These are phyloP conservation scores for Ustulina deusta DNA, from an alignment of 2,329 filamentous ascomycete species.

Conservation along the genomic window DNA sequence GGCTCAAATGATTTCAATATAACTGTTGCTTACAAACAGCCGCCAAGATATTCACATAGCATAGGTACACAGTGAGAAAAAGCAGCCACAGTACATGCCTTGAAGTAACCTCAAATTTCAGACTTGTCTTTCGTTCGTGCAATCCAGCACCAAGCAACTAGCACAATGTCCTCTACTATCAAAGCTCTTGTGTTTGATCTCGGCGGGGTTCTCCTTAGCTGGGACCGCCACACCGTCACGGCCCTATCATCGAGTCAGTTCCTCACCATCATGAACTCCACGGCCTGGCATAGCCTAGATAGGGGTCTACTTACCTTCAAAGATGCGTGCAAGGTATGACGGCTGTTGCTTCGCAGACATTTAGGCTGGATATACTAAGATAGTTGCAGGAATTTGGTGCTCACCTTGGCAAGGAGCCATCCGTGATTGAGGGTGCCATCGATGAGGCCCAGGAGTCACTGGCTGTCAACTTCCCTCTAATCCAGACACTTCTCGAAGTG, in stretches of 20 bases:
- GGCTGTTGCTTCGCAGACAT: not conserved
- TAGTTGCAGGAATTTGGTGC: conserved; percentile 3
- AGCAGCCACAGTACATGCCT: too few relatives aligned
- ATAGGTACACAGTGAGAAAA: too few relatives aligned
- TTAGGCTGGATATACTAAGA: not conserved
- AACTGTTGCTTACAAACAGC: too few relatives aligned
- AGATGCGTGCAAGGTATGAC: conserved; percentile 24
- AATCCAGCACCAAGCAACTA: too few relatives aligned
- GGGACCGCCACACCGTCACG: conserved; percentile 33
- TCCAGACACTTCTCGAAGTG: conserved; percentile 33
- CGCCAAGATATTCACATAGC: too few relatives aligned
- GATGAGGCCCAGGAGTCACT: conserved; percentile 18
- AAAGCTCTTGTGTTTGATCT: conserved; percentile 42
- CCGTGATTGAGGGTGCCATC: not conserved
- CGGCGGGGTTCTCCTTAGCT: conserved; percentile 40
- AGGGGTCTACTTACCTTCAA: conserved; percentile 34
- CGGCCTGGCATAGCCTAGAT: conserved; percentile 38
- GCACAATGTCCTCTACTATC: conserved; percentile 31
- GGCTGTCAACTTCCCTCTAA: conserved; percentile 16
- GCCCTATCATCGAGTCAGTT: conserved; percentile 33
- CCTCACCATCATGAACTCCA: conserved; percentile 38
- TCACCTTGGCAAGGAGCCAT: not conserved
- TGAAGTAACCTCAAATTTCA: too few relatives aligned
- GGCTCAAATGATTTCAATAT: too few relatives aligned
- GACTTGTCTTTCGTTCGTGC: too few relatives aligned